A percentile compares a stretch with the other conserved stretches of the same genome.
These are phyloP conservation scores for Cicer pinnatifidum DNA, from an alignment of 306 rosid genomes.

Conservation along the genomic window DNA sequence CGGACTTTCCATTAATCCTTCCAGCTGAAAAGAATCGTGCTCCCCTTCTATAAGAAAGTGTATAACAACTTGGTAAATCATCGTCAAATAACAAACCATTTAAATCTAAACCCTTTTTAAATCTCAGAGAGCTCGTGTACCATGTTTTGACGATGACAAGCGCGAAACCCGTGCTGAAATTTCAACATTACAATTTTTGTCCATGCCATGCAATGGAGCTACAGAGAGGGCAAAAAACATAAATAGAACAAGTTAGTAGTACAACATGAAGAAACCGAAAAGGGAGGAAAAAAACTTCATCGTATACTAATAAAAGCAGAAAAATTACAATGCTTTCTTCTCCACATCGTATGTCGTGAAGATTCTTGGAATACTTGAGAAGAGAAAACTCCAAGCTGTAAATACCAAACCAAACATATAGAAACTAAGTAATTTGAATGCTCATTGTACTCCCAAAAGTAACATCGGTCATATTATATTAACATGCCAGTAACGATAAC, in stretches of 20 bases:
- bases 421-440: constrained; percentile 48
- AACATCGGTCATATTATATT: not conserved
- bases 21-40: constrained; percentile 74
- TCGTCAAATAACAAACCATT: constrained; percentile 14
- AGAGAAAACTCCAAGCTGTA: constrained; percentile 98
- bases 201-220: constrained; percentile 92
- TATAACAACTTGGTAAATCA: constrained; percentile 40
- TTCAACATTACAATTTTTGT: constrained; percentile 91
- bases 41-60: constrained; percentile 66
- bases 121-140: constrained; percentile 63
- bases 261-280: constrained; percentile 15
- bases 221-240: constrained; percentile 42
- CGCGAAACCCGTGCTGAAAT: constrained; percentile 90
- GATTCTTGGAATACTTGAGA: constrained; percentile 98
- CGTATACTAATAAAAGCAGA: constrained; percentile 40
- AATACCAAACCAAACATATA: constrained; percentile 50
- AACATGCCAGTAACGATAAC: constrained; percentile 21
- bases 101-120: not conserved
- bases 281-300: constrained; percentile 5
- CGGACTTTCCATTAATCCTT: constrained; percentile 96
- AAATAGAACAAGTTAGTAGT: constrained; percentile 43
- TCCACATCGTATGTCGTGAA: constrained; percentile 84
- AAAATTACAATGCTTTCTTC: constrained; percentile 78
- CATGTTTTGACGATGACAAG: constrained; percentile 72
- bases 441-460: constrained; percentile 16